Evolutionary conservation across 2,329 filamentous ascomycete species (phyloP), one percentile per base, ranked within the genome.

Genomic region (Exophiala viscosa): DNA sequence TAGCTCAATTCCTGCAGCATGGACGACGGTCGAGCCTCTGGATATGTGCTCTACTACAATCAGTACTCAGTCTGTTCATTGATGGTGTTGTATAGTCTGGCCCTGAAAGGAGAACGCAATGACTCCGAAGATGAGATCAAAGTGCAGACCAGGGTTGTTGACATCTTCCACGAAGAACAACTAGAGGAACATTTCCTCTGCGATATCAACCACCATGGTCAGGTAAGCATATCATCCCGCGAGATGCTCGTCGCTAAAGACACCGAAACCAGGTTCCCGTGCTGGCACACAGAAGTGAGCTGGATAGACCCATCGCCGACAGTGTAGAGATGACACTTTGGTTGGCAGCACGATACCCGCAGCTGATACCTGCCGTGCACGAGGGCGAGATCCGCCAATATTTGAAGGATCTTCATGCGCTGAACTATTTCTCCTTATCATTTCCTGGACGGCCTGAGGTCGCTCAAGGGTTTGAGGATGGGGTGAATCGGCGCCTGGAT

Each of bases 341-440:
- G 11, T 7, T 45, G 43, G 20, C 20, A 7, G 13, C 1, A 11
- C 31, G 38, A 36, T 31, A 51, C 33, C 48, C 49, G 6, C 20
- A 34, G 33, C 41, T 52, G 17, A 23, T 31, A n/a, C 42, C 43
- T 13, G 13, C 33, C 6, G 34, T 46, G n/a, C 42, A 46, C 28
- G 18, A 33, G n/a, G 23, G 13, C 13, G 34, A 45, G 5, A 52
- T 52, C 11, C 14, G 40, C 4, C 23, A 35, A 14, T 23, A 31
- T 17, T 35, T 52, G 6, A 35, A 33, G 17, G 34, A 52, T n/a
- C 44, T 52, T 15, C 49, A 52, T 23, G 43, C 42, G 1, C 28
- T 52, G 17, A 52, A 52, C 49, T 52, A 38, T 33, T 52, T 52
- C 43, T 46, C 49, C 28, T 34, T 52, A 20, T 52, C 49, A 8